Conservation (phyloP, 2,329 filamentous ascomycete species). For the Escovopsis sp. region DNA sequence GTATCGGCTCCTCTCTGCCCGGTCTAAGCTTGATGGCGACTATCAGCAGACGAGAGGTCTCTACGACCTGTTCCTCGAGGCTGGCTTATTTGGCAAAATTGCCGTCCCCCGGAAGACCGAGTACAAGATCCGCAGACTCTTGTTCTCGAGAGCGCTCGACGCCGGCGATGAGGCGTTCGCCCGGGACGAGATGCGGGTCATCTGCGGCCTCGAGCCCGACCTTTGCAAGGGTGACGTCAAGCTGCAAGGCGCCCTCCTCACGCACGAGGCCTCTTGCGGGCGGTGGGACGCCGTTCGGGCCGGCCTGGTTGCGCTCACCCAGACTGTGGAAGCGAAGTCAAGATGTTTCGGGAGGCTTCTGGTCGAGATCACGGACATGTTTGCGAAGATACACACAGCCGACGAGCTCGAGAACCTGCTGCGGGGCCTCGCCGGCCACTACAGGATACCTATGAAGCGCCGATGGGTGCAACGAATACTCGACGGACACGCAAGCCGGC, state of each 20-base stretch:
- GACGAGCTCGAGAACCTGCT: conserved; percentile 17
- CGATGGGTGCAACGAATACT: conserved; percentile 17
- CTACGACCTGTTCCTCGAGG: conserved; percentile 15
- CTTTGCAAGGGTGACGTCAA: conserved; percentile 11
- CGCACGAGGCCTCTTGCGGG: conserved; percentile 14
- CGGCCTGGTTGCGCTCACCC: conserved; percentile 11
- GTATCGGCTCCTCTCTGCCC: conserved; percentile 5
- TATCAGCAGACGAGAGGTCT: conserved; percentile 12
- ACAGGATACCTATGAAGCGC: conserved; percentile 14
- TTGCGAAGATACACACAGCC: conserved; percentile 12
- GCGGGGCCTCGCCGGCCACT: conserved; percentile 12
- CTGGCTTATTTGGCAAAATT: conserved; percentile 13
- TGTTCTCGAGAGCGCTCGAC: conserved; percentile 13
- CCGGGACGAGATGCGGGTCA: conserved; percentile 11
- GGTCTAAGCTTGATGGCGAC: background rate
- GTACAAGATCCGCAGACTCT: conserved; percentile 16
- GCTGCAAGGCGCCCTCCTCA: conserved; percentile 14
- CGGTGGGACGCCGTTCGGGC: conserved; percentile 13
- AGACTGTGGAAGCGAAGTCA: conserved; percentile 6
- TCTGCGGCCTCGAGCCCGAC: conserved; percentile 10
- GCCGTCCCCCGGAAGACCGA: conserved; percentile 9
- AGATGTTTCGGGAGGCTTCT: conserved; percentile 14
- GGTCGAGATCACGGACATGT: conserved; percentile 20
- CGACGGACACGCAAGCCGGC: conserved; percentile 16
- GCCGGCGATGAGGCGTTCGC: conserved; percentile 15